Percentiles rank a stretch among this genome's conserved stretches.
Evolutionary conservation across 163 green algal species (phyloP).

Genomic region (Scenedesmus sp.): DNA sequence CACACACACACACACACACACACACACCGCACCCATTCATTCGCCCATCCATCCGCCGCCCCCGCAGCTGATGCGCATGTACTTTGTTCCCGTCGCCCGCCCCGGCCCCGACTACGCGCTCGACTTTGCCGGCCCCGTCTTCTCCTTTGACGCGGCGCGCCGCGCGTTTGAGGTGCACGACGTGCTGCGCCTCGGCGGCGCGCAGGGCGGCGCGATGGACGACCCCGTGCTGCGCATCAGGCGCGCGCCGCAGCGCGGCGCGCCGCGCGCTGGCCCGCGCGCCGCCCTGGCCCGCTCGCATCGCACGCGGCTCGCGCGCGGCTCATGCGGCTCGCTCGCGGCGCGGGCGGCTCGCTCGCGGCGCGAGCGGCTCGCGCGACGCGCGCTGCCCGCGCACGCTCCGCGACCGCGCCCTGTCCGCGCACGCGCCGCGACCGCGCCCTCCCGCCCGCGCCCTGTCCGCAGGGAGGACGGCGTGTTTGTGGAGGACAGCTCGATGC

Average conservation of each 20-base stretch:
- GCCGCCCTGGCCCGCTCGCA: too few species aligned
- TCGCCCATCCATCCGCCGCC: too few species aligned
- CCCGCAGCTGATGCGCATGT: slow-evolving; percentile 50
- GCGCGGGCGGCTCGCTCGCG: too few species aligned
- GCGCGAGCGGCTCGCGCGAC: too few species aligned
- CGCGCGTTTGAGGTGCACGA: background rate
- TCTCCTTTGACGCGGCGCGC: slow-evolving; percentile 30
- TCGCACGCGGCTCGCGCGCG: too few species aligned
- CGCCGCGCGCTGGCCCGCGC: too few species aligned
- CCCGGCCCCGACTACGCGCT: background rate
- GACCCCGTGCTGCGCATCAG: slow-evolving; percentile 49
- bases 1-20: too few species aligned
- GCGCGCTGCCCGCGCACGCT: too few species aligned
- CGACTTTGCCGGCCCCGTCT: slow-evolving; percentile 35
- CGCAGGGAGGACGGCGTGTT: slow-evolving; percentile 35
- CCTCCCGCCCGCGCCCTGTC: background rate
- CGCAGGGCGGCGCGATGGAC: too few species aligned
- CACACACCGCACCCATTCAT: too few species aligned
- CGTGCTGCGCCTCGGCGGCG: slow-evolving; percentile 19
- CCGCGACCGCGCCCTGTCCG: too few species aligned
- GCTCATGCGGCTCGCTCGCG: too few species aligned
- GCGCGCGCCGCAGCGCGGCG: background rate
- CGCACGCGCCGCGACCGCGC: background rate
- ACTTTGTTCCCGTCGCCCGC: slow-evolving; percentile 41
- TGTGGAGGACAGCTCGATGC: slow-evolving; percentile 2